phyloP scores from a whole-genome alignment of 352 stramenopile genomes.

The Phytophthora pini region DNA sequence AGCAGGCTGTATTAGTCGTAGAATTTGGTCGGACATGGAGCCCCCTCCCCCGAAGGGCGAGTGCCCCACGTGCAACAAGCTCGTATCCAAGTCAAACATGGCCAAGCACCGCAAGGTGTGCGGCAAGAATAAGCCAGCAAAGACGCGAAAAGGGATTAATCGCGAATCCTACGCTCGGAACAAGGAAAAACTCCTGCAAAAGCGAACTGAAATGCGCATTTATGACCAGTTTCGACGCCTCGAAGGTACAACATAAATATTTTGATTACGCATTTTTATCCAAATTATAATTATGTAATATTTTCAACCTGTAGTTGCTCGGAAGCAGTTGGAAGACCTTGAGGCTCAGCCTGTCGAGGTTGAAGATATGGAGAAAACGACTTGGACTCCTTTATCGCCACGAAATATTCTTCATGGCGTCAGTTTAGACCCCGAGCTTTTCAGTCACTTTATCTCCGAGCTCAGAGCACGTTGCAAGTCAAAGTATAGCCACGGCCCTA shows the following conservation, averaged over 20 bases:
- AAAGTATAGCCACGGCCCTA: not conserved
- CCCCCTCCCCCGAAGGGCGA: not conserved
- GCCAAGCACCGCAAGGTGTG: slow-evolving; percentile 5
- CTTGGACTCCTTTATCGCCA: not conserved
- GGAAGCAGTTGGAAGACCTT: not conserved
- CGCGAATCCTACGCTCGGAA: slow-evolving; percentile 1
- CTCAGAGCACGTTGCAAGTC: not conserved
- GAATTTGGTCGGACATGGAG: too few species aligned
- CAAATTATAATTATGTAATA: not conserved
- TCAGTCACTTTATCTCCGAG: not conserved
- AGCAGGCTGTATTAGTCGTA: too few species aligned
- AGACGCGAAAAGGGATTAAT: slow-evolving; percentile 1
- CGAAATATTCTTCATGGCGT: not conserved
- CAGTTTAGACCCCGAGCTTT: not conserved
- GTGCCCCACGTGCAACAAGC: not conserved
- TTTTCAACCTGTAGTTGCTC: not conserved
- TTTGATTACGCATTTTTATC: not conserved
- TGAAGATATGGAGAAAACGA: not conserved
- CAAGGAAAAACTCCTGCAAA: not conserved
- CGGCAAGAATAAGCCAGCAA: not conserved
- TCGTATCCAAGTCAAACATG: slow-evolving; percentile 12
- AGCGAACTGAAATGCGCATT: not conserved
- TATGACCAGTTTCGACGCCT: slow-evolving; percentile 4
- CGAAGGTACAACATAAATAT: not conserved
- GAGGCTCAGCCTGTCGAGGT: not conserved